phyloP scores from a whole-genome alignment of 1,284 basidiomycete genomes.

The Ceratobasidium papillatum region DNA sequence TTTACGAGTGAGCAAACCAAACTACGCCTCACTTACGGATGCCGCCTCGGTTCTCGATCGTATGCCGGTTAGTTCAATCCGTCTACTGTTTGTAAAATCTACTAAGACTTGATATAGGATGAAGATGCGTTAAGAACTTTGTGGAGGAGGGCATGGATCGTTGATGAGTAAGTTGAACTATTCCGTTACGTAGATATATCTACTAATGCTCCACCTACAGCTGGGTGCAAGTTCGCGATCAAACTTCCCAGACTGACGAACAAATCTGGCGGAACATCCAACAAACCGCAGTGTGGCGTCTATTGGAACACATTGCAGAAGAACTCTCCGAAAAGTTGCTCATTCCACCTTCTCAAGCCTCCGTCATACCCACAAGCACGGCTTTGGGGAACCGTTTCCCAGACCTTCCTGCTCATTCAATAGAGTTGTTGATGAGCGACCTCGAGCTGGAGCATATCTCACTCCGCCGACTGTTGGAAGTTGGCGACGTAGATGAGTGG shows the following conservation, averaged over 20 bases:
- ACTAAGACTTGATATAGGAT: constrained; percentile 38
- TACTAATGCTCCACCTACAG: neutral
- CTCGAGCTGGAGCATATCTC: constrained; percentile 27
- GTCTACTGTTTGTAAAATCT: constrained; percentile 40
- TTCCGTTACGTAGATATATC: neutral
- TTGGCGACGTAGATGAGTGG: constrained; percentile 33
- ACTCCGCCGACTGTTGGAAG: constrained; percentile 34
- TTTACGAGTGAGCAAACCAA: constrained; percentile 57
- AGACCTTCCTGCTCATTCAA: constrained; percentile 30
- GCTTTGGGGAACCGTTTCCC: constrained; percentile 31
- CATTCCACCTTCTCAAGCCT: constrained; percentile 37
- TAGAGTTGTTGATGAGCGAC: constrained; percentile 23
- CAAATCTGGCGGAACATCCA: constrained; percentile 39
- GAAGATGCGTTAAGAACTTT: constrained; percentile 42
- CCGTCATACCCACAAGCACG: constrained; percentile 22
- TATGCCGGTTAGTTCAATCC: constrained; percentile 23
- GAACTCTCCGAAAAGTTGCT: constrained; percentile 10
- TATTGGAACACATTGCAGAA: constrained; percentile 24
- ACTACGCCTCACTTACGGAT: constrained; percentile 28
- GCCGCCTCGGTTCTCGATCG: constrained; percentile 37
- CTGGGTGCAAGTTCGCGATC: constrained; percentile 34
- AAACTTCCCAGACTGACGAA: constrained; percentile 33
- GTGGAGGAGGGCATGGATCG: constrained; percentile 50
- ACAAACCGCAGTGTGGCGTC: constrained; percentile 36
- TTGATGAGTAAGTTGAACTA: constrained; percentile 47